Evolutionary conservation across 2,329 filamentous ascomycete species (phyloP).

Genomic region (Fusarium sp.): DNA sequence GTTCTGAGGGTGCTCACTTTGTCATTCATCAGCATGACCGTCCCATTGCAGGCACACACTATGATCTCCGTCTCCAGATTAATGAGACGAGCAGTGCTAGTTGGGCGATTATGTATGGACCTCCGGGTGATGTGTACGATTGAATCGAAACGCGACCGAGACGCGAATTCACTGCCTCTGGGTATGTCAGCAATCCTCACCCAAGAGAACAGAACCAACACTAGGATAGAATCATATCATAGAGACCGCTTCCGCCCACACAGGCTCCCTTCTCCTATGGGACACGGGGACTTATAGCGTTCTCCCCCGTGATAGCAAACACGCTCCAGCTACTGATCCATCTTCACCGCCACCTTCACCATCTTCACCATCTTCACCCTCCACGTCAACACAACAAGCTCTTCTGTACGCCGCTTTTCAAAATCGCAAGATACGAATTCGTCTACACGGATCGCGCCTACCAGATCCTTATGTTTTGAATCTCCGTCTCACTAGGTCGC

Average conservation of each 20-base stretch:
- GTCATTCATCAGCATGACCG: conserved; percentile 81
- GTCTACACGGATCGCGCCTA: conserved; percentile 64
- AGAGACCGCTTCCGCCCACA: conserved; percentile 64
- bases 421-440: conserved; percentile 66
- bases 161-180: conserved; percentile 70
- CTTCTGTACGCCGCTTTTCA: conserved; percentile 65
- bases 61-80: conserved; percentile 77
- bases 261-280: conserved; percentile 71
- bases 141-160: conserved; percentile 70
- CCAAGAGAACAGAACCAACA: background rate
- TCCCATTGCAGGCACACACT: conserved; percentile 74
- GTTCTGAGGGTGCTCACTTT: conserved; percentile 63
- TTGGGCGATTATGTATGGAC: conserved; percentile 73
- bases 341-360: conserved; percentile 33
- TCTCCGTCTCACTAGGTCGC: conserved; percentile 62
- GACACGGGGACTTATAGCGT: conserved; percentile 70
- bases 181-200: conserved; percentile 50
- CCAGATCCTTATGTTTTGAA: conserved; percentile 65
- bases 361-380: conserved; percentile 29
- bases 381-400: conserved; percentile 51
- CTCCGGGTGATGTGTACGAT: conserved; percentile 64
- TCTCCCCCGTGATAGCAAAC: conserved; percentile 55
- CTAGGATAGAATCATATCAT: conserved; percentile 66
- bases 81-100: conserved; percentile 73
- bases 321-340: conserved; percentile 48